Conservation (phyloP, 306 rosid genomes). For the Quercus rubra region DNA sequence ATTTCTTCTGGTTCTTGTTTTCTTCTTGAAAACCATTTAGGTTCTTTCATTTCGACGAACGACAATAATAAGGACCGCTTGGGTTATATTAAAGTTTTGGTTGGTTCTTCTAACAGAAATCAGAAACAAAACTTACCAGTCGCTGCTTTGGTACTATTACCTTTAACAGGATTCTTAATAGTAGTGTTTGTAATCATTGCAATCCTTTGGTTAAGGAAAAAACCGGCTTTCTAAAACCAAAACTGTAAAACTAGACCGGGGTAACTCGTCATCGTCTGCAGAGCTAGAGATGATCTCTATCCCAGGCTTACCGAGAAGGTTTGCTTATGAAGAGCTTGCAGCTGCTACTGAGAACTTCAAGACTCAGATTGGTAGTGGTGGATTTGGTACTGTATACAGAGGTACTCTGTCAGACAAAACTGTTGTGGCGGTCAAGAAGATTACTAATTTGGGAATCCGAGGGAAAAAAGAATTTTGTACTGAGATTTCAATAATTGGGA, state of each 20-base stretch:
- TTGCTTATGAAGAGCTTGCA: conserved; percentile 63
- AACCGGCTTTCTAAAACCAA: conserved; percentile 19
- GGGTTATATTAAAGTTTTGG: conserved; percentile 58
- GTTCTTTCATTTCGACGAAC: conserved; percentile 48
- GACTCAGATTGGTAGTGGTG: conserved; percentile 75
- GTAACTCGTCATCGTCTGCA: conserved; percentile 44
- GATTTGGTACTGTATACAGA: conserved; percentile 80
- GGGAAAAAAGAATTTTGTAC: conserved; percentile 88
- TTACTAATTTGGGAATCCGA: conserved; percentile 60
- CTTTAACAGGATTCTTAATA: conserved; percentile 48
- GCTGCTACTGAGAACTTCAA: conserved; percentile 68
- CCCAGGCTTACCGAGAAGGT: conserved; percentile 86
- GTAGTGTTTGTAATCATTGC: conserved; percentile 30
- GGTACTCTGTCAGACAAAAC: conserved; percentile 64
- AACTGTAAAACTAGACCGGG: conserved; percentile 37
- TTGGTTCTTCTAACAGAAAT: conserved; percentile 5
- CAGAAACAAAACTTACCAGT: conserved; percentile 38
- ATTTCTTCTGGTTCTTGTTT: conserved; percentile 66
- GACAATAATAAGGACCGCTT: conserved; percentile 10
- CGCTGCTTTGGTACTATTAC: conserved; percentile 58
- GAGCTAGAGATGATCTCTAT: conserved; percentile 65
- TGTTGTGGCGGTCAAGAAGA: conserved; percentile 83
- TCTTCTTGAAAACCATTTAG: conserved; percentile 52
- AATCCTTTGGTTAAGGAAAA: conserved; percentile 48
- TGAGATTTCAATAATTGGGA: conserved; percentile 85